Evolutionary conservation across 306 rosid genomes (phyloP).

Genomic region (Pterocarpus santalinus): DNA sequence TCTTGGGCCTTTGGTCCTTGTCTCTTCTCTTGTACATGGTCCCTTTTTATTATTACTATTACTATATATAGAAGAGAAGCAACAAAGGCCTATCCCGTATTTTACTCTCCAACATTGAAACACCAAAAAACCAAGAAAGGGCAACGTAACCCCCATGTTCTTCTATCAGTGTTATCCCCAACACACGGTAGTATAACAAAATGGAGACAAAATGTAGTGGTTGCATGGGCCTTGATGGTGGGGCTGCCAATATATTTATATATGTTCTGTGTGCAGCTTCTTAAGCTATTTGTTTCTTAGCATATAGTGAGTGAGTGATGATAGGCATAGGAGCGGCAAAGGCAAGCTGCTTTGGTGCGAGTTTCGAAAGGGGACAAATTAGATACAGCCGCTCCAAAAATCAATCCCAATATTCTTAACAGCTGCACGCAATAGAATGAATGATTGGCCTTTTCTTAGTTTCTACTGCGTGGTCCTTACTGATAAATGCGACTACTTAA

Average conservation of each 20-base stretch:
- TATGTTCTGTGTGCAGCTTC: background rate
- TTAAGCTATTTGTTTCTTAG: conserved; percentile 37
- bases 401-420: conserved; percentile 38
- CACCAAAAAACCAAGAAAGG: conserved; percentile 19
- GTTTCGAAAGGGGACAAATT: conserved; percentile 48
- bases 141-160: conserved; percentile 26
- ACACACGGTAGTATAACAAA: conserved; percentile 10
- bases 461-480: conserved; percentile 27
- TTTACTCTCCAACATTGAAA: conserved; percentile 8
- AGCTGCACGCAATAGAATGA: conserved; percentile 31
- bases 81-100: background rate
- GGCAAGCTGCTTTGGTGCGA: conserved; percentile 41
- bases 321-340: conserved; percentile 40
- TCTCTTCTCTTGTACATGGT: background rate
- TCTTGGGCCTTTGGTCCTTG: background rate
- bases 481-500: background rate
- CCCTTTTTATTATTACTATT: background rate
- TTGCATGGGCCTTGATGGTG: conserved; percentile 11
- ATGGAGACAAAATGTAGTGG: conserved; percentile 44
- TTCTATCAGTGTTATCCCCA: conserved; percentile 31
- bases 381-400: conserved; percentile 37
- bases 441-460: conserved; percentile 37
- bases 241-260: conserved; percentile 30
- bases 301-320: background rate
- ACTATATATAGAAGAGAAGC: background rate